Conservation (phyloP, 2,329 filamentous ascomycete genomes). For the Didymella lethalis region DNA sequence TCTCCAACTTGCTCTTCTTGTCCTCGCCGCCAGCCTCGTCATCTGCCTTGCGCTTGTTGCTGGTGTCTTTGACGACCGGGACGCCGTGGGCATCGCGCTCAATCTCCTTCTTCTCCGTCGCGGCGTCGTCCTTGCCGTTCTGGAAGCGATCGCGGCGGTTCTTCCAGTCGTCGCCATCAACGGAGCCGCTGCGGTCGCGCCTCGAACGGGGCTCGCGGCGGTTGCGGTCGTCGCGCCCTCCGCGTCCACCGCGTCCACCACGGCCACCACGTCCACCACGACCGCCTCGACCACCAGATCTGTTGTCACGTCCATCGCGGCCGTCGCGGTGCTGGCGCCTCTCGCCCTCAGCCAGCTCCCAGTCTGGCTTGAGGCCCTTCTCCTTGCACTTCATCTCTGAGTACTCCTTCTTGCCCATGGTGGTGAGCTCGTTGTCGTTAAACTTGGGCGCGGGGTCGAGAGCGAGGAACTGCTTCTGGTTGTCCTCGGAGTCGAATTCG, state of each 20-base stretch:
- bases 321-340: conserved; percentile 24
- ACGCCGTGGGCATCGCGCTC: conserved; percentile 39
- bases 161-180: conserved; percentile 40
- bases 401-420: conserved; percentile 90
- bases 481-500: conserved; percentile 83
- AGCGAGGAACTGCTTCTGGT: conserved; percentile 79
- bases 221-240: conserved; percentile 31
- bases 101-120: conserved; percentile 32
- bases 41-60: conserved; percentile 48
- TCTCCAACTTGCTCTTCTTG: conserved; percentile 49
- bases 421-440: conserved; percentile 78
- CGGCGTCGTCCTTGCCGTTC: conserved; percentile 39
- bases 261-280: conserved; percentile 34
- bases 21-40: conserved; percentile 27
- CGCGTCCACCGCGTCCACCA: conserved; percentile 40
- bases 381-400: conserved; percentile 61
- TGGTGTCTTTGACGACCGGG: conserved; percentile 38
- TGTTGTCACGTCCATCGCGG: conserved; percentile 38
- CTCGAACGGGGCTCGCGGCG: conserved; percentile 32
- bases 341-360: conserved; percentile 46
- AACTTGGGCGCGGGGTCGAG: conserved; percentile 83
- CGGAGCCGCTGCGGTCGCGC: conserved; percentile 36
- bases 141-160: conserved; percentile 47
- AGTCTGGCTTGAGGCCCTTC: conserved; percentile 56
- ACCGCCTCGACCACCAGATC: conserved; percentile 39